Base-by-base conservation (phyloP, 1,284 basidiomycete species). In the Kwoniella shivajii region DNA sequence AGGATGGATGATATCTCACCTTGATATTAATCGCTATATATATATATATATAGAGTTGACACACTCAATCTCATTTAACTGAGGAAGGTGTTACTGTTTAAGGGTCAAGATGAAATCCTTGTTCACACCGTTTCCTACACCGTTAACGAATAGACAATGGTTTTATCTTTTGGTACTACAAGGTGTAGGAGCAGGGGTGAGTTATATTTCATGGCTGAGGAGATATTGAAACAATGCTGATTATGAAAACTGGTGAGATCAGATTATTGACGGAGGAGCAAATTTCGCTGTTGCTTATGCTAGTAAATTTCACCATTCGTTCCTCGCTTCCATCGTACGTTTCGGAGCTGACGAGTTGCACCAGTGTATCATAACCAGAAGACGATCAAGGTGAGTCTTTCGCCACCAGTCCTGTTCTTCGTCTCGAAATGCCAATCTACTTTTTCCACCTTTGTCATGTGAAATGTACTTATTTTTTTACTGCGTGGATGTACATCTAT, bases 201-300 rank as follows among this genome's bases (percentile, higher is more conserved):
- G 63, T 63, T n/a, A 26, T 11, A 26, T 39, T 37, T n/a, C n/a
- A 5, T n/a, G 18, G 22, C 20, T 31, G 2, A n/a, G 10, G 10
- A 14, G 6, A 30, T 27, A 13, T 26, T 26, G 11, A 16, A 13
- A 26, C 14, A 18, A 16, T 29, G 33, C 7, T 14, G 20, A 13
- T 26, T 11, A 16, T 10, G 16, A 10, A 5, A 16, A n/a, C 4
- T 45, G 16, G n/a, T 5, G 13, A 24, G 20, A 18, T 6, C 34
- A 69, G 57, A 52, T 75, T 43, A 74, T 78, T 27, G 75, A 77
- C 57, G 70, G 66, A 16, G 76, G 73, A 7, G 71, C 69, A 11
- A 79, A 79, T 61, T 78, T 78, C 63, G 76, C 60, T 16, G 74
- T 79, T 11, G 76, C 76, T 5, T 76, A 74, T 63, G 72, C 71